Percentiles rank a stretch among this genome's conserved stretches.
Conservation (phyloP, 345 rosid genomes). For the Ceriops decandra region DNA sequence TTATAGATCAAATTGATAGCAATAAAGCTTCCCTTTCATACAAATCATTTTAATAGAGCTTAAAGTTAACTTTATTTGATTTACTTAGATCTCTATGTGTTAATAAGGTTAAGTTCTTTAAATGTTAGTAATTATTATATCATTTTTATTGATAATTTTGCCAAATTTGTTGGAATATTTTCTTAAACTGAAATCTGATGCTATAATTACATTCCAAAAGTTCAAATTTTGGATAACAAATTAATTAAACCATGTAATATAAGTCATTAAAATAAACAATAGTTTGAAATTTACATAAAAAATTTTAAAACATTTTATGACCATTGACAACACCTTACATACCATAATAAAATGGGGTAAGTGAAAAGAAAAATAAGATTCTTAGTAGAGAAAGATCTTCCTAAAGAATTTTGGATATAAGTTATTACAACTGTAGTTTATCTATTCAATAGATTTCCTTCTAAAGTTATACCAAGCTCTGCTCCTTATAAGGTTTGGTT, state of each 20-base stretch:
- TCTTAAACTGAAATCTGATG: not conserved
- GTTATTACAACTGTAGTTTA: not conserved
- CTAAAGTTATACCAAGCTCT: fast-evolving
- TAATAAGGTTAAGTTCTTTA: not conserved
- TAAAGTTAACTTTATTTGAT: not conserved
- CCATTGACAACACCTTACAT: not conserved
- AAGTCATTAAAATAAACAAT: not conserved
- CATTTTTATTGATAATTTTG: not conserved
- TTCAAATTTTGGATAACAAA: not conserved
- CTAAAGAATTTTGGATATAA: not conserved
- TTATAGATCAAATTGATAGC: no score
- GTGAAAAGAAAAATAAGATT: not conserved
- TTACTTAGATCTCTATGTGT: not conserved
- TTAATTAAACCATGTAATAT: fast-evolving
- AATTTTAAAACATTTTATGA: not conserved
- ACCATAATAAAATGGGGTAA: not conserved
- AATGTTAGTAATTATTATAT: not conserved
- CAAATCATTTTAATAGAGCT: no score
- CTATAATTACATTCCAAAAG: not conserved
- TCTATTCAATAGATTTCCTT: not conserved
- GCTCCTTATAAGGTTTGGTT: not conserved
- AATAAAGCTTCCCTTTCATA: no score
- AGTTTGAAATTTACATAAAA: not conserved
- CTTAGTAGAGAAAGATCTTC: fast-evolving
- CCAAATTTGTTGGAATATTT: not conserved